Evolutionary conservation across 805 yeast species (phyloP), one percentile per base, ranked within the genome.

Genomic region (Tetrapisispora phaffii): DNA sequence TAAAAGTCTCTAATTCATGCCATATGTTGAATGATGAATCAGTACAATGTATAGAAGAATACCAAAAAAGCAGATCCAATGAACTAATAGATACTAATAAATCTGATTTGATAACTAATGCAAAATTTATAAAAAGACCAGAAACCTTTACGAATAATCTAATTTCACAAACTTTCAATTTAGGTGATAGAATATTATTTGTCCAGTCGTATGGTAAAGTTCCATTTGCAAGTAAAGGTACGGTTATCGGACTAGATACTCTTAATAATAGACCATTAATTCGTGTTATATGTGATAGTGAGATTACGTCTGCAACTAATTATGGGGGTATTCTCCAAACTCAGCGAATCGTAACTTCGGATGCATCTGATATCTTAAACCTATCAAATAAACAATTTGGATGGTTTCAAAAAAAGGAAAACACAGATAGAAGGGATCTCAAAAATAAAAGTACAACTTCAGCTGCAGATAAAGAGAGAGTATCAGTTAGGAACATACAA

Each of bases 121-220:
- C 76, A 34, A 96, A 96, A 0, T 73, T 93, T 24, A 69, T 93
- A 48, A 79, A 83, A n/a, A n/a, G n/a, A 53, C 90, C 96, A 8
- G 65, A 75, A 26, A 77, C 74, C 34, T 85, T 96, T 0, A 76
- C 75, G 58, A 80, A 82, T 56, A 71, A 79, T 51, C 71, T 93
- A 52, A 76, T 82, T 45, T 72, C 74, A 34, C 99, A 93, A 68
- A 67, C 71, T 38, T 93, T 93, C 60, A 73, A 75, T 26, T 71
- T 93, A 20, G 98, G 98, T 55, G 97, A 93, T 58, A 76, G 98
- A 48, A 86, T 93, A 24, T 75, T 85, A 21, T 88, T 85, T 53
- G 84, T 87, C 20, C 82, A 83, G 54, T 85, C 81, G 54, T 79
- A 85, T 21, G 97, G 97, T 42, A 87, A 85, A 58, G 95, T 89